Percentiles rank a stretch among this genome's conserved stretches.
phyloP scores from a whole-genome alignment of 768 basidiomycete genomes.

The Amanita inopinata region DNA sequence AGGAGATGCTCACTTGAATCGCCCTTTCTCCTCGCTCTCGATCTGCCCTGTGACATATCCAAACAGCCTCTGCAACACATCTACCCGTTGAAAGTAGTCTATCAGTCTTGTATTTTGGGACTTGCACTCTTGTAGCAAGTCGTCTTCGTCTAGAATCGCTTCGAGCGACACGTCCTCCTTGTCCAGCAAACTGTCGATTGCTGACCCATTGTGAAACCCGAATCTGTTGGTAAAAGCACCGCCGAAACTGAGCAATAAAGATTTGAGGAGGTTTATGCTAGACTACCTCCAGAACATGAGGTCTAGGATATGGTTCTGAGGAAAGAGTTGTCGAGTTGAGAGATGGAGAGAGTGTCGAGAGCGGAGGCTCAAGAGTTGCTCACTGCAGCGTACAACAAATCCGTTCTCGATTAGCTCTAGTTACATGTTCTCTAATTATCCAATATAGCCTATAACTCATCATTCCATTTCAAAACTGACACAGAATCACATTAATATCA shows the following conservation, averaged over 20 bases:
- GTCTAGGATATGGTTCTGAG: conserved; percentile 16
- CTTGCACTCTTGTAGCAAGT: conserved; percentile 93
- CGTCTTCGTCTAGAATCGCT: conserved; percentile 87
- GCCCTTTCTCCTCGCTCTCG: conserved; percentile 66
- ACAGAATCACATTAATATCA: too few relatives aligned
- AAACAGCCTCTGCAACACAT: conserved; percentile 71
- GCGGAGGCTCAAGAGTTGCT: neutral
- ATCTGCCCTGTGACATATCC: conserved; percentile 85
- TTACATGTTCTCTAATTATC: too few relatives aligned
- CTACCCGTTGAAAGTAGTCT: conserved; percentile 76
- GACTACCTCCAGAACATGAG: conserved; percentile 47
- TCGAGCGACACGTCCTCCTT: conserved; percentile 86
- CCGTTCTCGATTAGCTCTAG: too few relatives aligned
- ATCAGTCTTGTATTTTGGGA: conserved; percentile 84
- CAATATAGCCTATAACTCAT: too few relatives aligned
- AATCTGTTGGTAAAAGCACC: conserved; percentile 50
- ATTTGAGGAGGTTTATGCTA: conserved; percentile 23
- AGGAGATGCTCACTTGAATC: conserved; percentile 73
- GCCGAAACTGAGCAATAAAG: conserved; percentile 18
- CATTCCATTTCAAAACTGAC: too few relatives aligned
- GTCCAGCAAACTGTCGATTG: conserved; percentile 85
- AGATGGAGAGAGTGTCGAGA: neutral
- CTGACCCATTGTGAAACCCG: conserved; percentile 81
- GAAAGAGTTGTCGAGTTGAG: neutral
- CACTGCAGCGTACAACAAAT: neutral